Conservation (phyloP, 2,329 filamentous ascomycete species). For the Pestalotiopsis sp. region DNA sequence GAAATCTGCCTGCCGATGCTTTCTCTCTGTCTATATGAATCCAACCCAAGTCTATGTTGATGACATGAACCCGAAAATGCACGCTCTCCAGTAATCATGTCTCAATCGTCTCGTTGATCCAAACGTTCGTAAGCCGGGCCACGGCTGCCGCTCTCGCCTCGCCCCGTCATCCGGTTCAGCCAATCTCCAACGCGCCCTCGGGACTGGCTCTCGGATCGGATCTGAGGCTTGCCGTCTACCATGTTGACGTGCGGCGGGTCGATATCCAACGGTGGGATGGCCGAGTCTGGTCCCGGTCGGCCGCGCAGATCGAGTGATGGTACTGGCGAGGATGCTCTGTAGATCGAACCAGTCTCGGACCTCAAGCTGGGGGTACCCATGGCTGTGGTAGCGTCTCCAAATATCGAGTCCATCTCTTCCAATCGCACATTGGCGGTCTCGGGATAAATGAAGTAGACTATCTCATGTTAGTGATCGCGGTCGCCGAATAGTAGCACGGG, state of each 20-base stretch:
- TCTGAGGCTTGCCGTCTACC: slow-evolving; percentile 46
- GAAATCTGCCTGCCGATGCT: neutral
- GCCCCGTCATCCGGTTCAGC: slow-evolving; percentile 44
- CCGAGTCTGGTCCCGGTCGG: slow-evolving; percentile 60
- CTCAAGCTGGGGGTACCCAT: slow-evolving; percentile 77
- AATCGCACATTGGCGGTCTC: slow-evolving; percentile 94
- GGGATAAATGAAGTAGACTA: slow-evolving; percentile 97
- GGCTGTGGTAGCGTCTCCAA: slow-evolving; percentile 87
- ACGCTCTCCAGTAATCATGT: neutral
- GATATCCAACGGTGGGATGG: slow-evolving; percentile 81
- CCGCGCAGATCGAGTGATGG: slow-evolving; percentile 74
- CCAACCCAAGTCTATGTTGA: slow-evolving; percentile 20
- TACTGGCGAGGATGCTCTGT: slow-evolving; percentile 77
- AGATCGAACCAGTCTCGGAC: slow-evolving; percentile 77
- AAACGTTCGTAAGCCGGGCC: slow-evolving; percentile 40
- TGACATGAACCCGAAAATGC: slow-evolving; percentile 17
- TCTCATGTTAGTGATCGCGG: slow-evolving; percentile 19
- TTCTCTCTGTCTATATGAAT: slow-evolving; percentile 10
- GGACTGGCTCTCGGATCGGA: slow-evolving; percentile 34
- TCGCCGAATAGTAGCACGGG: neutral
- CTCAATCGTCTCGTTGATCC: slow-evolving; percentile 42
- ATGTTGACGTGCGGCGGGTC: slow-evolving; percentile 70
- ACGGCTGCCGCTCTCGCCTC: slow-evolving; percentile 35
- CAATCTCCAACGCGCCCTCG: slow-evolving; percentile 51
- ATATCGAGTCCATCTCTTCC: slow-evolving; percentile 95